Evolutionary conservation across 2,329 filamentous ascomycete genomes (phyloP).

Genomic region (Cladosporium phlei): DNA sequence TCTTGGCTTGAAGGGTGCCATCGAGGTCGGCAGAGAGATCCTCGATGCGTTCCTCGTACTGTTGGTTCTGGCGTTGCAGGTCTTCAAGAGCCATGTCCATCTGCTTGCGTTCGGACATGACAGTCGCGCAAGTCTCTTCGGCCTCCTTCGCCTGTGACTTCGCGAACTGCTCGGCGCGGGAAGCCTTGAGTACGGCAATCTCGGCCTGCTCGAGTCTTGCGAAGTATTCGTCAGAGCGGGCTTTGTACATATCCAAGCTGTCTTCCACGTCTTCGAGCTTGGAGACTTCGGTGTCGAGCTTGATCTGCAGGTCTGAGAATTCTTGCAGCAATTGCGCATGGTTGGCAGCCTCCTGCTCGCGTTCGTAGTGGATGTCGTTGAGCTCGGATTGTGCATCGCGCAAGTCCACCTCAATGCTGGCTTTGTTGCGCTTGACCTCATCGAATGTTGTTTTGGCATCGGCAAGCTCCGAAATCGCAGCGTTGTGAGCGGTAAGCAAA

Average conservation of each 20-base stretch:
- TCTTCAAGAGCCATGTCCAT: conserved; percentile 86
- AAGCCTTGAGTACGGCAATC: conserved; percentile 88
- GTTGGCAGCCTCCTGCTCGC: conserved; percentile 83
- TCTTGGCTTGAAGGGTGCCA: conserved; percentile 80
- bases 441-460: conserved; percentile 86
- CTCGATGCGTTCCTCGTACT: conserved; percentile 84
- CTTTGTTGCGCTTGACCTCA: conserved; percentile 75
- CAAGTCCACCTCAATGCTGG: conserved; percentile 76
- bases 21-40: conserved; percentile 88
- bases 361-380: conserved; percentile 69
- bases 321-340: conserved; percentile 86
- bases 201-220: conserved; percentile 95
- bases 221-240: conserved; percentile 91
- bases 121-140: conserved; percentile 81
- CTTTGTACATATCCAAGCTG: conserved; percentile 84
- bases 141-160: conserved; percentile 84
- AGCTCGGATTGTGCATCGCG: conserved; percentile 79
- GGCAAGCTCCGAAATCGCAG: conserved; percentile 75
- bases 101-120: conserved; percentile 87
- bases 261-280: conserved; percentile 78
- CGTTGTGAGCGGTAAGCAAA: conserved; percentile 78
- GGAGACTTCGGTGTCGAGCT: conserved; percentile 81
- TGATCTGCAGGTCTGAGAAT: conserved; percentile 88
- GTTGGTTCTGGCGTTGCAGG: conserved; percentile 81
- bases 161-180: conserved; percentile 87